Base-by-base conservation (phyloP, 495 filamentous ascomycete species). In the Tuber aestivum region DNA sequence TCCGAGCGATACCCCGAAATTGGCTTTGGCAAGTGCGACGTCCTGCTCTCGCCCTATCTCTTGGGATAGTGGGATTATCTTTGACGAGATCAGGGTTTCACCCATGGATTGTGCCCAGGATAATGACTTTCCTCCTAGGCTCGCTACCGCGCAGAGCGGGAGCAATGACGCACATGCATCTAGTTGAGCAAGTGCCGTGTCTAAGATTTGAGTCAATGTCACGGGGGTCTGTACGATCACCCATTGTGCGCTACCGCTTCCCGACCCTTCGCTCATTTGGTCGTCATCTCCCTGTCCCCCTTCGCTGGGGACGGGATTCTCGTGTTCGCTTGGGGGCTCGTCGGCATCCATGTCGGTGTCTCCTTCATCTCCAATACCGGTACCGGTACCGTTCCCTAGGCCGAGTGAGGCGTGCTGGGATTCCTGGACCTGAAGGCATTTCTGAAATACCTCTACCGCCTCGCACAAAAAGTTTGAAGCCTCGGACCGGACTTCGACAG, bases 1-100 rank as follows among this genome's bases (percentile, higher is more conserved):
- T 42, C 87, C 85, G 61, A 90, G 76, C 10, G 88, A 86, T 56
- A 85, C 85, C 6, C 83, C 81, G 81, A 90, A 89, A 41, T 86
- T 88, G 18, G 88, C 89, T 21, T 83, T 84, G 14, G 88, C 85
- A 38, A 92, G 83, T 5, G 82, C 74, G 41, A 86, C 86, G 77
- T 92, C 80, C n/a, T 71, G 27, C 37, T 79, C 72, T 23, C 80
- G 80, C 61, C 70, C 77, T 41, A 73, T 73, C 6, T 68, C 70
- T 14, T 71, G 78, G 14, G 76, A 75, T 68, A 79, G 37, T 42
- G 78, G 78, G 10, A 40, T 38, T 41, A 79, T 71, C n/a, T 72
- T 79, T n/a, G 3, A 61, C 70, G 70, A 23, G 37, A 79, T 18
- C 8, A 79, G 73, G 20, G 45, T 45, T 41, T 75, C 45, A 27